Conservation (phyloP, 441 rosid species). For the Adansonia gregorii region DNA sequence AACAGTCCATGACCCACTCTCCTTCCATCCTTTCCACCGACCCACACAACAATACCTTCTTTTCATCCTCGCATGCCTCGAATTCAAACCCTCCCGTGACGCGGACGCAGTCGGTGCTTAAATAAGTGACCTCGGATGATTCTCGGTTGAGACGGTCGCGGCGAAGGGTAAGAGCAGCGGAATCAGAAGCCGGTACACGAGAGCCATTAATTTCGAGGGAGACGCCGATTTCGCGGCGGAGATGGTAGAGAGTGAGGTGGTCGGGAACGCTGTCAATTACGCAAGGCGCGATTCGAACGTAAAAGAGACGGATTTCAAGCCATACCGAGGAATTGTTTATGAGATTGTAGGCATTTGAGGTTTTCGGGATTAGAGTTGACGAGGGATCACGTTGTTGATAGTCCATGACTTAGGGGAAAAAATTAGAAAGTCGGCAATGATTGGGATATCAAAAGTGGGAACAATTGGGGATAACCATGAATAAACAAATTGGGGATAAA, state of each 20-base stretch:
- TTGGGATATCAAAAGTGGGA: background rate
- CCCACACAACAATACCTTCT: slow-evolving; percentile 72
- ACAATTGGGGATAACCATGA: slow-evolving; percentile 9
- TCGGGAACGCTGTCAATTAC: slow-evolving; percentile 63
- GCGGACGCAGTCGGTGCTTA: slow-evolving; percentile 82
- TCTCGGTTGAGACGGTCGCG: slow-evolving; percentile 79
- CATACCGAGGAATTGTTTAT: slow-evolving; percentile 45
- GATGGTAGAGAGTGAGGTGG: slow-evolving; percentile 67
- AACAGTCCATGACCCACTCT: slow-evolving; percentile 76
- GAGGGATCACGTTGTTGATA: slow-evolving; percentile 31
- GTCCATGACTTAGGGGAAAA: slow-evolving; percentile 30
- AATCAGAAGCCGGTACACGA: slow-evolving; percentile 62
- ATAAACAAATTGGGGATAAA: background rate
- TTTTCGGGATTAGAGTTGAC: slow-evolving; percentile 24
- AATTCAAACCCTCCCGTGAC: slow-evolving; percentile 77
- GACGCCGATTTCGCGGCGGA: slow-evolving; percentile 69
- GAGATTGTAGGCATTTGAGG: slow-evolving; percentile 48
- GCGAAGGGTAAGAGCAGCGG: slow-evolving; percentile 64
- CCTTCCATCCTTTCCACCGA: slow-evolving; percentile 74
- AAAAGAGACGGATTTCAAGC: slow-evolving; percentile 83
- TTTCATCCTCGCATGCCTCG: slow-evolving; percentile 66
- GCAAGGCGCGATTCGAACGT: slow-evolving; percentile 71
- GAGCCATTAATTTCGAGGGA: slow-evolving; percentile 83
- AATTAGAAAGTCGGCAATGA: background rate
- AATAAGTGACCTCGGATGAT: slow-evolving; percentile 79